A percentile compares a stretch with the other conserved stretches of the same genome.
Conservation (phyloP, 176 grass and related monocot genomes). For the Triticum urartu region DNA sequence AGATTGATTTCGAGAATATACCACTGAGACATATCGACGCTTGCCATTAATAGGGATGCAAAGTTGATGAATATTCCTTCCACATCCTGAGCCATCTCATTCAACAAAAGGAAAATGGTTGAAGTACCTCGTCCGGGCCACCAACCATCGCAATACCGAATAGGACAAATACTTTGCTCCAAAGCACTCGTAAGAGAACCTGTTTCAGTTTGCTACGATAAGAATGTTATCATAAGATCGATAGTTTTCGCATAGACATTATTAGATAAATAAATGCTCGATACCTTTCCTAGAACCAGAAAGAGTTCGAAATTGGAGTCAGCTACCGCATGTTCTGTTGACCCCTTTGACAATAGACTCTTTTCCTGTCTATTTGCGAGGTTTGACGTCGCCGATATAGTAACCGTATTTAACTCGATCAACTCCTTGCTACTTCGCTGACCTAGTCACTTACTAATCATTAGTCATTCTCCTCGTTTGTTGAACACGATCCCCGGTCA, state of each 20-base stretch:
- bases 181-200: too few relatives aligned
- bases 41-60: not conserved
- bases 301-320: slow-evolving; percentile 18
- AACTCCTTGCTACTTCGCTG: not conserved
- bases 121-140: not conserved
- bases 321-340: not conserved
- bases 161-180: not conserved
- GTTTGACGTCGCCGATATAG: not conserved
- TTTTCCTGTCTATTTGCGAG: not conserved
- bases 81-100: not conserved
- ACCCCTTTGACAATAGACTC: not conserved
- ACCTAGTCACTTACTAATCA: not conserved
- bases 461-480: not conserved
- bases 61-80: not conserved
- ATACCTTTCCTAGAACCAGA: not conserved
- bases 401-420: not conserved
- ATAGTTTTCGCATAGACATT: not conserved
- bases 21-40: too few relatives aligned
- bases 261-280: not conserved
- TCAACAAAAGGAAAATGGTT: not conserved
- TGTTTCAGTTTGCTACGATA: not conserved
- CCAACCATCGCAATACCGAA: not conserved
- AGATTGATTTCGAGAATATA: too few relatives aligned
- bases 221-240: not conserved
- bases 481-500: not conserved